Evolutionary conservation across 2,329 filamentous ascomycete species (phyloP), one percentile per base, ranked within the genome.

Genomic region (Talaromyces sp.): DNA sequence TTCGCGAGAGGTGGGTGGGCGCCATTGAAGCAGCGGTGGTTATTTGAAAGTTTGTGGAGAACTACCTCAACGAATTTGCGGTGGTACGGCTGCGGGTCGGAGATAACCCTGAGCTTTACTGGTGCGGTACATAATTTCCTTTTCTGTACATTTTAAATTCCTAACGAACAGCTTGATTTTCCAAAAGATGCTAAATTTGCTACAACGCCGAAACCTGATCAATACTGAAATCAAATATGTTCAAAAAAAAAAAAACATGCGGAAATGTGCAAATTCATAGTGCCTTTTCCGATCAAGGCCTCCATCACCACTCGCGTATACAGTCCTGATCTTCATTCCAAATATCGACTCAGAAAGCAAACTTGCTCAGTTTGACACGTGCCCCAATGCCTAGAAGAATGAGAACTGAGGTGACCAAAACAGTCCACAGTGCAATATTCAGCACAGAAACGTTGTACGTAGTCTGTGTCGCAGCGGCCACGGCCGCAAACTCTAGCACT

Each of bases 361-460:
- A 82, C 82, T 98, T 98, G 68, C 87, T 85, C 80, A 90, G 87
- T 82, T 92, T 91, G 67, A 97, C 87, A 68, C 94, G 86, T 8
- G 93, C 89, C 66, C 90, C 83, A 16, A 96, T 79, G 0, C 95
- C 94, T 22, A 87, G 71, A 10, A 95, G 73, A 35, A 92, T 81
- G 43, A 97, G 74, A 13, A 89, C 80, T 4, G 84, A 81, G 1
- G 89, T 84, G n/a, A 92, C 73, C 52, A 91, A 75, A 2, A 92
- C 84, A 1, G 88, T 87, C 93, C 93, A 96, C 37, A 91, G 81
- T 76, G 89, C 87, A 67, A 97, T 87, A 68, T 87, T 82, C 64
- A 95, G 78, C 1, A 90, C 85, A 27, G 83, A 85, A 68, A 85
- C 74, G 72, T 90, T 92, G 77, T 89, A 97, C 39, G 85, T 83